Conservation (phyloP, 1,139 yeast species). For the Debaryomyces sp. region DNA sequence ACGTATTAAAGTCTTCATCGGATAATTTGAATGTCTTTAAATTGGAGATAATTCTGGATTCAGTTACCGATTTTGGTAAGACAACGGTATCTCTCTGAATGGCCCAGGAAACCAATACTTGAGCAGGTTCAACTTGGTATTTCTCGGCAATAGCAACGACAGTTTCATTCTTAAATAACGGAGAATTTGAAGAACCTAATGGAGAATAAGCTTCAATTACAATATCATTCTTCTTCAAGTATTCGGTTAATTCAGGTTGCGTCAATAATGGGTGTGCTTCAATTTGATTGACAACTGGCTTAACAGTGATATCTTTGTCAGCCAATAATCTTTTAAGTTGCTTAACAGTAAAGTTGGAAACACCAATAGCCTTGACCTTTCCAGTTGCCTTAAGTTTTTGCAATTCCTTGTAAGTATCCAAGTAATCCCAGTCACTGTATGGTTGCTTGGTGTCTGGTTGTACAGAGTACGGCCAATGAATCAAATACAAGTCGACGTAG, state of each 20-base stretch:
- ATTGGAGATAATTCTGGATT: conserved; percentile 37
- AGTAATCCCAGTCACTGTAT: conserved; percentile 51
- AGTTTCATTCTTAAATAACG: conserved; percentile 46
- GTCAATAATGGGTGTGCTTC: conserved; percentile 65
- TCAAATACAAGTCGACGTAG: conserved; percentile 79
- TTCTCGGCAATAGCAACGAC: conserved; percentile 48
- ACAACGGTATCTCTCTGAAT: conserved; percentile 54
- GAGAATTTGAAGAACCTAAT: conserved; percentile 53
- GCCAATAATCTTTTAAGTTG: conserved; percentile 49
- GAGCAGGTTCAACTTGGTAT: conserved; percentile 46
- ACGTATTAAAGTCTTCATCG: conserved; percentile 37
- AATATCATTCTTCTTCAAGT: conserved; percentile 45
- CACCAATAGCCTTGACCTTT: conserved; percentile 62
- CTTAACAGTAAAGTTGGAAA: conserved; percentile 56
- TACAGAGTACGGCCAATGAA: conserved; percentile 84
- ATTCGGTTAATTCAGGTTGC: conserved; percentile 50
- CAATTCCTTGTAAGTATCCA: conserved; percentile 71
- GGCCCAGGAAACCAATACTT: conserved; percentile 56
- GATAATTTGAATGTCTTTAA: conserved; percentile 33
- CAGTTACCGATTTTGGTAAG: conserved; percentile 55
- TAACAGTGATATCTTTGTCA: conserved; percentile 47
- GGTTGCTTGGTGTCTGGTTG: conserved; percentile 27
- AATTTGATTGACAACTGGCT: conserved; percentile 61
- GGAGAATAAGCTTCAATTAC: conserved; percentile 61
- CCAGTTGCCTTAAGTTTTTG: conserved; percentile 63